These are phyloP conservation scores for Pachysolen tannophilus DNA, from an alignment of 805 yeast genomes.

Conservation along the genomic window DNA sequence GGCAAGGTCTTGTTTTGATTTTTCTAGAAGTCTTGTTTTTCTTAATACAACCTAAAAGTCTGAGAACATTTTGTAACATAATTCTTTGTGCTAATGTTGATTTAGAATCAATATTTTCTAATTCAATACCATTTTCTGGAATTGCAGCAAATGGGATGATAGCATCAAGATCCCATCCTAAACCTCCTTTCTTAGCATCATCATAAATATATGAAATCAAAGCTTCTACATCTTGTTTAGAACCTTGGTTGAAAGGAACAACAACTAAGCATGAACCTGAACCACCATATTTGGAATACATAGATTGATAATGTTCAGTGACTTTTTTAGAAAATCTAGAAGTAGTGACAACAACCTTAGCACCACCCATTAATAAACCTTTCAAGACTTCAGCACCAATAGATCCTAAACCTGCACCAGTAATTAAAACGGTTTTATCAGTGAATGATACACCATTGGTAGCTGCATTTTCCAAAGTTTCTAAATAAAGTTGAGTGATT, in stretches of 20 bases:
- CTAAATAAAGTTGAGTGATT: slow-evolving; percentile 71
- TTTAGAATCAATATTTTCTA: slow-evolving; percentile 86
- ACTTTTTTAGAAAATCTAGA: slow-evolving; percentile 90
- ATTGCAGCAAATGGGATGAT: slow-evolving; percentile 98
- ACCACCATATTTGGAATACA: slow-evolving; percentile 91
- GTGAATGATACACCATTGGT: slow-evolving; percentile 87
- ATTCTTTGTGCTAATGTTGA: slow-evolving; percentile 98
- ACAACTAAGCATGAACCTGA: slow-evolving; percentile 87
- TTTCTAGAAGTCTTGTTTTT: slow-evolving; percentile 68
- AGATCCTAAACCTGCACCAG: slow-evolving; percentile 99
- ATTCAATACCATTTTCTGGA: slow-evolving; percentile 96
- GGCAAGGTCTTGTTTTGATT: slow-evolving; percentile 95
- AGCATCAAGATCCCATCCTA: slow-evolving; percentile 97
- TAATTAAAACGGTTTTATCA: slow-evolving; percentile 81
- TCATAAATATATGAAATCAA: slow-evolving; percentile 80
- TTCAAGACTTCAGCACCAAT: slow-evolving; percentile 96
- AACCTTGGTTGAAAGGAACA: slow-evolving; percentile 98
- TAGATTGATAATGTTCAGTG: slow-evolving; percentile 90
- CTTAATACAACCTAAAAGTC: slow-evolving; percentile 89
- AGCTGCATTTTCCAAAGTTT: slow-evolving; percentile 90
- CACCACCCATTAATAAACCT: slow-evolving; percentile 96
- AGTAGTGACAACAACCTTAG: slow-evolving; percentile 93
- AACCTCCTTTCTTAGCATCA: slow-evolving; percentile 77
- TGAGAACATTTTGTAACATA: slow-evolving; percentile 91
- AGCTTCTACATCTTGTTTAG: slow-evolving; percentile 86